A percentile compares a stretch with the other conserved stretches of the same genome.
These are phyloP conservation scores for Microdochium nivale DNA, from an alignment of 2,329 filamentous ascomycete species.

Conservation along the genomic window DNA sequence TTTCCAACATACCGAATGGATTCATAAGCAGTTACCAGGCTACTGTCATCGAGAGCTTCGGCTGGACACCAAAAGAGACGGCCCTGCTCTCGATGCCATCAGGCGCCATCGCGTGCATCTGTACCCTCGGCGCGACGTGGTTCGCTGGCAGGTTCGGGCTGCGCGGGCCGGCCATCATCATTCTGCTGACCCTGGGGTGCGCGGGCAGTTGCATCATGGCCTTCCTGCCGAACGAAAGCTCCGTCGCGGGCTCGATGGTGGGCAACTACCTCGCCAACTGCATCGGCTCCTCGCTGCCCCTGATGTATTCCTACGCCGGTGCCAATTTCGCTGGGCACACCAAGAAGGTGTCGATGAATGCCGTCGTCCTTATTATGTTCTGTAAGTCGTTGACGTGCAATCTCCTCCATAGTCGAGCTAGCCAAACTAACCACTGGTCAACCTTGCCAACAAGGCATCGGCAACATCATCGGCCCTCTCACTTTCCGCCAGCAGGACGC, in stretches of 20 bases:
- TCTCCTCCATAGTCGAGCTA: background rate
- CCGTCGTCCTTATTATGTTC: constrained; percentile 31
- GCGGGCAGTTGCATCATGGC: constrained; percentile 33
- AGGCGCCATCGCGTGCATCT: constrained; percentile 30
- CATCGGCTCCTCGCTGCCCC: constrained; percentile 30
- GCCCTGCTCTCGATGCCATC: constrained; percentile 33
- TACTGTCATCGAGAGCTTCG: constrained; percentile 31
- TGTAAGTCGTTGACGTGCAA: constrained; percentile 9
- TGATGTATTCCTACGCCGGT: constrained; percentile 17
- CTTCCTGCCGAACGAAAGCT: constrained; percentile 21
- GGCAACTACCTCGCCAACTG: constrained; percentile 35
- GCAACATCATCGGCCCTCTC: constrained; percentile 30
- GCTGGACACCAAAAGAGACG: constrained; percentile 30
- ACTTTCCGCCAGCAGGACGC: constrained; percentile 25
- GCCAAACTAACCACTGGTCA: background rate
- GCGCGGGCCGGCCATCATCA: constrained; percentile 30
- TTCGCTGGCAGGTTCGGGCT: constrained; percentile 26
- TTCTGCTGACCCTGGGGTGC: constrained; percentile 35
- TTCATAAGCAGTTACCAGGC: constrained; percentile 31
- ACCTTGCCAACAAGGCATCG: constrained; percentile 13
- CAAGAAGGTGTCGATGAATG: constrained; percentile 43
- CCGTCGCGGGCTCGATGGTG: constrained; percentile 30
- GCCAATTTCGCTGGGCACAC: constrained; percentile 38
- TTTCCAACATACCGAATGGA: constrained; percentile 22
- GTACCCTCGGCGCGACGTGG: constrained; percentile 27